Conservation (phyloP, 148 eudicot species). For the Nepenthes gracilis region DNA sequence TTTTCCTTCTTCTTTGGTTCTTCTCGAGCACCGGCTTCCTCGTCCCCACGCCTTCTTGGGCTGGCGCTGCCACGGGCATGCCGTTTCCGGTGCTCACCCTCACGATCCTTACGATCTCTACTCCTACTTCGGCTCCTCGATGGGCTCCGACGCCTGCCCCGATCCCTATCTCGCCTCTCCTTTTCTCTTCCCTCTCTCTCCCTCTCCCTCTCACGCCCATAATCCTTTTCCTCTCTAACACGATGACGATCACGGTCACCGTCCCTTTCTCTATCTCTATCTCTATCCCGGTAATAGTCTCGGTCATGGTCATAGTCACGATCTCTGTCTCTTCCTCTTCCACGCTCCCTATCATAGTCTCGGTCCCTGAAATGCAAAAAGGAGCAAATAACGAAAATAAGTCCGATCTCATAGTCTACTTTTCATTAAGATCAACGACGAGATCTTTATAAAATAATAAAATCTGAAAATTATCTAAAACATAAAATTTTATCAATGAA, state of each 20-base stretch:
- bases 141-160: slow-evolving; percentile 67
- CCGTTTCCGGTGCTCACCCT: slow-evolving; percentile 49
- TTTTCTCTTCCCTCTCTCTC: slow-evolving; percentile 56
- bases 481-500: too few relatives aligned
- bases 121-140: slow-evolving; percentile 93
- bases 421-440: too few relatives aligned
- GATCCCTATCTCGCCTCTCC: slow-evolving; percentile 70
- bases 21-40: slow-evolving; percentile 28
- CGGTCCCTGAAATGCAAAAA: slow-evolving; percentile 31
- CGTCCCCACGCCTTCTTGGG: slow-evolving; percentile 58
- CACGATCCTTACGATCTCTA: slow-evolving; percentile 61
- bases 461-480: too few relatives aligned
- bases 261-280: slow-evolving; percentile 35
- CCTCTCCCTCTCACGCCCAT: slow-evolving; percentile 59
- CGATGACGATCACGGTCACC: slow-evolving; percentile 24
- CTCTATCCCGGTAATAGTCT: slow-evolving; percentile 36
- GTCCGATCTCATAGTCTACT: too few relatives aligned
- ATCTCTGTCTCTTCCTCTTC: slow-evolving; percentile 19
- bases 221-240: slow-evolving; percentile 56
- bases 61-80: slow-evolving; percentile 48
- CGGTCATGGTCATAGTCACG: slow-evolving; percentile 27
- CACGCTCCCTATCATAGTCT: slow-evolving; percentile 40
- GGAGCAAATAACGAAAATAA: neutral
- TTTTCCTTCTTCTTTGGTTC: slow-evolving; percentile 39
- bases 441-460: too few relatives aligned